phyloP scores from a whole-genome alignment of 73 alveolate genomes.

The Uronychia binucleata region DNA sequence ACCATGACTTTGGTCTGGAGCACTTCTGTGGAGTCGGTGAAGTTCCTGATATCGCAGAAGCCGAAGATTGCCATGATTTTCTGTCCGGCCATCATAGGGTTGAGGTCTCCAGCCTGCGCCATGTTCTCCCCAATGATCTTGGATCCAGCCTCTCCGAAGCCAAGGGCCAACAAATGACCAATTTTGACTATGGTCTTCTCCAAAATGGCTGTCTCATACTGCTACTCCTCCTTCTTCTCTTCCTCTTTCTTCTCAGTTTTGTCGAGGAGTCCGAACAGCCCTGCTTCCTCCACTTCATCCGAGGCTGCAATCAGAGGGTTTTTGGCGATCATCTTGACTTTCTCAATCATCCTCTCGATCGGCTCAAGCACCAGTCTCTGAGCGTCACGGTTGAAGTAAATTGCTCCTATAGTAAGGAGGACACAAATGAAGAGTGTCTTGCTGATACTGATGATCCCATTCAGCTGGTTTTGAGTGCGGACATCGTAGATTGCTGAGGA shows the following conservation, averaged over 20 bases:
- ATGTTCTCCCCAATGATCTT: constrained; percentile 16
- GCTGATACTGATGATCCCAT: constrained; percentile 20
- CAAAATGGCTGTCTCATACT: background rate
- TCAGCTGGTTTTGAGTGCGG: background rate
- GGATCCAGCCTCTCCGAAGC: constrained; percentile 42
- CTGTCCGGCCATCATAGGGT: constrained; percentile 58
- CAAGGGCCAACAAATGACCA: constrained; percentile 4
- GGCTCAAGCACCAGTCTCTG: constrained; percentile 67
- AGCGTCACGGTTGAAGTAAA: constrained; percentile 64
- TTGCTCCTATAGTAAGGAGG: constrained; percentile 59
- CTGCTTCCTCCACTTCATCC: constrained; percentile 62
- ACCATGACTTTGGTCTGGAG: constrained; percentile 78
- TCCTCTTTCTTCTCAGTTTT: constrained; percentile 6
- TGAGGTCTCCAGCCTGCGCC: constrained; percentile 12
- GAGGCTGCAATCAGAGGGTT: constrained; percentile 70
- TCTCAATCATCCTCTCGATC: constrained; percentile 72
- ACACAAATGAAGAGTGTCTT: constrained; percentile 65
- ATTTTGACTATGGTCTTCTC: constrained; percentile 18
- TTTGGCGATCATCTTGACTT: constrained; percentile 61
- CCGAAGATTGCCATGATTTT: constrained; percentile 87
- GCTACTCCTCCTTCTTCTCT: background rate
- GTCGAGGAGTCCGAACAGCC: constrained; percentile 22
- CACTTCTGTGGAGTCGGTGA: constrained; percentile 91
- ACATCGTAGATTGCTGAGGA: background rate
- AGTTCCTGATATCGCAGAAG: constrained; percentile 89